Percentiles rank a stretch among this genome's conserved stretches.
Conservation (phyloP, 352 stramenopile species). For the Plasmopara muralis region DNA sequence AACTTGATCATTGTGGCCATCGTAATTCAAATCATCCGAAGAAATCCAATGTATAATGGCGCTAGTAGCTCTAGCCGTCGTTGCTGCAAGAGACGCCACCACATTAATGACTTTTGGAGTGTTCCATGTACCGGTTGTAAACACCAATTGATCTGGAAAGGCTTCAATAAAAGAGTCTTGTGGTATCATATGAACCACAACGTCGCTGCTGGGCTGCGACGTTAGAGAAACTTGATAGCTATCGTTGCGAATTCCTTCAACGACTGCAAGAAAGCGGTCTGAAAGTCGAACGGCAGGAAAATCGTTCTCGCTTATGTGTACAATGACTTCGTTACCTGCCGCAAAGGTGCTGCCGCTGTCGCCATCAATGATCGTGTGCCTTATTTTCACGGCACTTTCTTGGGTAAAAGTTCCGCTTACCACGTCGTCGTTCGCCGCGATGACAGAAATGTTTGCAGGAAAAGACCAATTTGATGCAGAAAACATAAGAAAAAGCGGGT, state of each 20-base stretch:
- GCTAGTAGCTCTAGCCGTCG: constrained; percentile 9
- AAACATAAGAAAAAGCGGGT: constrained; percentile 35
- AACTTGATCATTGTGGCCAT: constrained; percentile 17
- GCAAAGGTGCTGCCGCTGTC: constrained; percentile 33
- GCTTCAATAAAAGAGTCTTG: constrained; percentile 24
- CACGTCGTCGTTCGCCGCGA: constrained; percentile 19
- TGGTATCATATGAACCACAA: constrained; percentile 29
- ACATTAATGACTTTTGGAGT: constrained; percentile 30
- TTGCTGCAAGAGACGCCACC: constrained; percentile 7
- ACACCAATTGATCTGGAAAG: constrained; percentile 25
- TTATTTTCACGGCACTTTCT: constrained; percentile 20
- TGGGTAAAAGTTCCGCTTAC: constrained; percentile 10
- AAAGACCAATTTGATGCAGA: constrained; percentile 38
- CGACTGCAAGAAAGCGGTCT: constrained; percentile 33
- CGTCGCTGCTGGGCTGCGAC: constrained; percentile 33
- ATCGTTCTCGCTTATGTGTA: constrained; percentile 48
- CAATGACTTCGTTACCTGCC: constrained; percentile 19
- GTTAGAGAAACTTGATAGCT: constrained; percentile 45
- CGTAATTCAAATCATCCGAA: constrained; percentile 42
- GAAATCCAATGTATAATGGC: constrained; percentile 29
- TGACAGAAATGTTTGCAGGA: constrained; percentile 23
- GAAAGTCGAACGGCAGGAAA: constrained; percentile 51
- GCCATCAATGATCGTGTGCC: constrained; percentile 30
- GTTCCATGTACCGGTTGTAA: constrained; percentile 35
- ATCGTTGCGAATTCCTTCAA: constrained; percentile 39